Base-by-base conservation (phyloP, 441 rosid genomes). In the Lagerstroemia fauriei region DNA sequence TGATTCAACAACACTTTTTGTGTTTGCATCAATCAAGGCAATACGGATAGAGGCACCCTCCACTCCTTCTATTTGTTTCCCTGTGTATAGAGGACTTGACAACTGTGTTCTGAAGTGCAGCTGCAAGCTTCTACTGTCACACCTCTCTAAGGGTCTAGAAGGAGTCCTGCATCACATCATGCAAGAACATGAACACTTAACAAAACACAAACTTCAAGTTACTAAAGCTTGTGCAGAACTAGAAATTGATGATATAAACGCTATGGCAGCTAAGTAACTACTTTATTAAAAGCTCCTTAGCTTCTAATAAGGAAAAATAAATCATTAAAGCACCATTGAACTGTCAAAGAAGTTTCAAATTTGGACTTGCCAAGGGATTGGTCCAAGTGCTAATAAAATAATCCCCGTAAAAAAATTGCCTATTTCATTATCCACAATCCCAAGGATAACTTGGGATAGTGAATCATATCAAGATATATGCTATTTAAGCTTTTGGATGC, bases 51-150 rank as follows among this genome's bases (percentile, higher is more conserved):
- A 89, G 78, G 96, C 96, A 85, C 99, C 98, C 81, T 96, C 95
- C 89, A 95, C 98, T 70, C 98, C 99, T 85, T 96, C 98, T 38
- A 96, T 97, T 88, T 92, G 94, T 56, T 98, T 98, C 51, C 99
- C 98, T 0, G 99, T 96, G 87, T 92, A 96, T 78, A 96, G 93
- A 13, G 97, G 98, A 83, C 92, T 98, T 71, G 97, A 91, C 88
- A 95, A 81, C 90, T 93, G 92, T 73, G 98, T 90, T 87, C 89
- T 92, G 85, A 96, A 94, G 81, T 87, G 93, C 78, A 95, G 85
- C 89, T 89, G 94, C 79, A 96, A 85, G 77, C 88, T 95, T 75
- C 91, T 81, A 68, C 98, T 95, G 90, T 89, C 94, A 0, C 92
- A 93, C 81, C 96, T 97, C 90, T 95, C 98, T 78, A 94, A 88